A percentile compares a stretch with the other conserved stretches of the same genome.
These are phyloP conservation scores for Trypanosoma platydactyli DNA, from an alignment of 208 protist genomes.

Conservation along the genomic window DNA sequence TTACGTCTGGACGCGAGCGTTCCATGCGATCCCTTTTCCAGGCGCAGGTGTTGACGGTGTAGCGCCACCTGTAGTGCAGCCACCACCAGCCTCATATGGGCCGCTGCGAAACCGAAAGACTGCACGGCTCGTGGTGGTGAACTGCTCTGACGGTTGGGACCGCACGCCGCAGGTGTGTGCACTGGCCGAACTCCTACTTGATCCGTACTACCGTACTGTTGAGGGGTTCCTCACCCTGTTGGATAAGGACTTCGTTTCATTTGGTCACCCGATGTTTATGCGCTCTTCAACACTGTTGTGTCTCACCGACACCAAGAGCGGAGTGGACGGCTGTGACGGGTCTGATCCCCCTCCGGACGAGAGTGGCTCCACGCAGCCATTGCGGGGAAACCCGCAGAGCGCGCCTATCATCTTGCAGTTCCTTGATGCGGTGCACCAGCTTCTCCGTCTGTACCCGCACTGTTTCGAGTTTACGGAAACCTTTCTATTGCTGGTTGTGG, in stretches of 20 bases:
- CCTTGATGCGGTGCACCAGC: conserved; percentile 88
- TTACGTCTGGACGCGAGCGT: conserved; percentile 27
- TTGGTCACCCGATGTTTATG: conserved; percentile 91
- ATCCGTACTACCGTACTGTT: conserved; percentile 91
- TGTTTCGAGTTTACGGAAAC: conserved; percentile 86
- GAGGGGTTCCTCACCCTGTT: conserved; percentile 86
- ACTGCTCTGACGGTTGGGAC: conserved; percentile 95
- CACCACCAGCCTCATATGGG: conserved; percentile 18
- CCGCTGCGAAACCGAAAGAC: conserved; percentile 18
- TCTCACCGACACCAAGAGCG: background rate
- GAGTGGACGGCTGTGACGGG: conserved; percentile 6
- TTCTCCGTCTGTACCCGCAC: conserved; percentile 70
- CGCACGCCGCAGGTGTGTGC: conserved; percentile 90
- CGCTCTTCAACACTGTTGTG: conserved; percentile 26
- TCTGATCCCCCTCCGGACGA: background rate
- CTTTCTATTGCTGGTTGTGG: conserved; percentile 49
- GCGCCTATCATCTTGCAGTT: conserved; percentile 92
- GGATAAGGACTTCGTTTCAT: conserved; percentile 94
- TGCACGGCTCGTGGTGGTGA: conserved; percentile 31
- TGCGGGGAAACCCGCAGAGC: background rate
- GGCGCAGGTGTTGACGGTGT: background rate
- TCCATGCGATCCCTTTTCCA: conserved; percentile 15
- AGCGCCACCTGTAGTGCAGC: background rate
- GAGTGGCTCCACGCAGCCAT: background rate
- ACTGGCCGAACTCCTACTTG: conserved; percentile 89